Base-by-base conservation (phyloP, 148 eudicot genomes). In the Rhododendron henanense region DNA sequence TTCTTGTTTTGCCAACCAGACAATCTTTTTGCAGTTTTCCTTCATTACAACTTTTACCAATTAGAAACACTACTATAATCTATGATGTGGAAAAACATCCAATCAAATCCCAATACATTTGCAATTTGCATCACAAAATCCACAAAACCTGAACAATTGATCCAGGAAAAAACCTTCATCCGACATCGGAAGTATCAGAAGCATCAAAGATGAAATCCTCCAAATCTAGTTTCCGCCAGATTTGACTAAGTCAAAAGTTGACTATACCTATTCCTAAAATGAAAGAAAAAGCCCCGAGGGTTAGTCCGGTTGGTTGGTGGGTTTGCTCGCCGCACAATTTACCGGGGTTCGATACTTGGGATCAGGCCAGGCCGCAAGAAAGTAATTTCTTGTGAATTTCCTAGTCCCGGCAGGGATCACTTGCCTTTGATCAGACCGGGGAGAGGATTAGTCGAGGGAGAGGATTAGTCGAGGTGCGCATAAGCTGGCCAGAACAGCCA, bases 171-270 rank as follows among this genome's bases (percentile, higher is more conserved):
- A 81, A 23, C 15, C 63, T 18, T 21, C 69, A 35, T 59, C 13
- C 18, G 6, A 63, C 25, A 45, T 48, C 18, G 11, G 19, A 84
- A 21, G 33, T 47, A 47, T 16, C 78, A 47, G 15, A 45, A 14
- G 10, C 10, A 16, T n/a, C 21, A 33, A 83, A 84, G 10, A 48
- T 18, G 39, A 18, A 15, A 67, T 69, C 16, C 78, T 4, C 41
- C 16, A 10, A 47, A 39, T 33, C 59, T 84, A 9, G 50, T 48
- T 48, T 53, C n/a, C 47, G 10, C 31, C 45, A 33, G 9, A 45
- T 84, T 69, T 71, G 79, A 84, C 67, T 1, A 48, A 45, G 11
- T 73, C 59, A 84, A 84, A 48, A n/a, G 78, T 33, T 73, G 25
- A 84, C 79, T 8, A 57, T 35, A 33, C 18, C 37, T 2, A 81